Evolutionary conservation across 331 rosid genomes (phyloP), one percentile per base, ranked within the genome.

Genomic region (Erythrophleum ivorense): DNA sequence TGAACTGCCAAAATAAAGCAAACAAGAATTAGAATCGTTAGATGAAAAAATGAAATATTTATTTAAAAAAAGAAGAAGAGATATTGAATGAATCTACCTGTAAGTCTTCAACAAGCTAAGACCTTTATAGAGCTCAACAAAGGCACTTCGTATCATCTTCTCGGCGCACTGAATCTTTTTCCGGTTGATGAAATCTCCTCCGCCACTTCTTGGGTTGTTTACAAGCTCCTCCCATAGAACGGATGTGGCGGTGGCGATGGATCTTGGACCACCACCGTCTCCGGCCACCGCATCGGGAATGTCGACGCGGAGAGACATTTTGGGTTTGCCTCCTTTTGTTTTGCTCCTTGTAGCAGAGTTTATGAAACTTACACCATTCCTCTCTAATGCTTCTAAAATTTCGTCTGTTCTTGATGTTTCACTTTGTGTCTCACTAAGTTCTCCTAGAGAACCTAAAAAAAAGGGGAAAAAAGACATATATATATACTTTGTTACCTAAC

Each of bases 211-310:
- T 0, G 96, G 90, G 67, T 73, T 81, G 38, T 91, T 94, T 2
- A 94, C 88, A 11, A 94, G 57, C 85, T 94, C 98, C 76, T 94
- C 97, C 97, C 91, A 91, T 24, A 92, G 73, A 91, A 84, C 80
- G 2, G 95, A 88, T 16, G 92, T 85, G 21, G 83, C 82, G 1
- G 93, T 87, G 0, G 93, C 29, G 67, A 89, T 79, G 0, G 92
- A n/a, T n/a, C n/a, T n/a, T n/a, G n/a, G n/a, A n/a, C n/a, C n/a
- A n/a, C n/a, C n/a, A n/a, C n/a, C n/a, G n/a, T n/a, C n/a, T n/a
- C 76, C 14, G 78, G 36, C 0, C 87, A 72, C 0, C 94, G 92
- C 1, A 91, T 87, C 3, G 88, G 94, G 95, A 89, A 85, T 87
- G 59, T 91, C 94, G 1, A 92, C 87, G 57, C 94, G 89, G 80